Evolutionary conservation across 202 grass and related monocot genomes (phyloP), one percentile per base, ranked within the genome.

Genomic region (Hordeum pubiflorum): DNA sequence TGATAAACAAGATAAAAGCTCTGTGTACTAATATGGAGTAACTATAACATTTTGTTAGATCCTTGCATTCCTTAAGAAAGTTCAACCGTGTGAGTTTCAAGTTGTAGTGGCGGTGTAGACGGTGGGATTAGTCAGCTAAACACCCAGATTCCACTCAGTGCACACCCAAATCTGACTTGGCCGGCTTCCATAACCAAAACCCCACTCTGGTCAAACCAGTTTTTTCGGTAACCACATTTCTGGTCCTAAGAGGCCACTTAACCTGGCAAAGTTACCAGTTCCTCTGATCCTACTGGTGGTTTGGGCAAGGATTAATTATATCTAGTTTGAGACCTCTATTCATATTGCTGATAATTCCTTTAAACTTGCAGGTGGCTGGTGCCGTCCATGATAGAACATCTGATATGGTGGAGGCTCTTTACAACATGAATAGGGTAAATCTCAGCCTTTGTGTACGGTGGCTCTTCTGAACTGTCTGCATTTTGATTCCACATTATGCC

Each of bases 371-470:
- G 95, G 78, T 98, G 64, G 90, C 90, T 66, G 82, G 72, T 58
- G 66, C 90, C 29, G 72, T 98, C 72, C 80, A 81, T 63, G 91
- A 93, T 85, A 98, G 95, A 85, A 87, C 92, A 48, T 74, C 90
- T 89, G 92, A 98, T 76, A 95, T 98, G 95, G 90, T 87, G 40
- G 92, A 98, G 54, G 90, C 90, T 84, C 88, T 98, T 89, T 99
- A 95, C 83, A 93, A 93, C 60, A 91, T 99, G 90, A 99, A 93
- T 81, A 89, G 83, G 90, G 96, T 95, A 93, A 82, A 76, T 57
- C 34, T 65, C 81, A 50, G 73, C 65, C 59, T 82, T 73, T 57
- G 32, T 69, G 17, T 86, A 41, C 4, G 21, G 17, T 66, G 72
- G 27, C 34, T 57, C 41, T 72, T 22, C 56, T 59, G 46, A 20